These are phyloP conservation scores for Ophiocordyceps camponoti-saundersi DNA, from an alignment of 2,329 filamentous ascomycete genomes.

Conservation along the genomic window DNA sequence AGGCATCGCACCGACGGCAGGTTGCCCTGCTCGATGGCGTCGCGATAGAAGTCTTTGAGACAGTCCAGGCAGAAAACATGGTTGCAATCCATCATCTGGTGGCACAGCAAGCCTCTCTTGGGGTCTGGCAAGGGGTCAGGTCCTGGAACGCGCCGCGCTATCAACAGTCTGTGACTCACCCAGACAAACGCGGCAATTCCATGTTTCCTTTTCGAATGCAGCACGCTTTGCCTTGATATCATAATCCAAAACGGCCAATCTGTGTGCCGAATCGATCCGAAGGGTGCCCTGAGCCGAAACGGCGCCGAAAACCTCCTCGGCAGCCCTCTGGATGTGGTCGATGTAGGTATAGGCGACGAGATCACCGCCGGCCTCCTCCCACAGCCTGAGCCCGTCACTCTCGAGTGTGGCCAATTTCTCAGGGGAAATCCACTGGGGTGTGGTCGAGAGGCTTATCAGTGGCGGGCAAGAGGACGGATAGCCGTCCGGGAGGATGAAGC, in stretches of 20 bases:
- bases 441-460: slow-evolving; percentile 29
- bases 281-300: slow-evolving; percentile 29
- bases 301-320: slow-evolving; percentile 43
- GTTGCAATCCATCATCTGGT: slow-evolving; percentile 65
- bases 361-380: slow-evolving; percentile 44
- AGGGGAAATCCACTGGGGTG: slow-evolving; percentile 38
- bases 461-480: slow-evolving; percentile 41
- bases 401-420: slow-evolving; percentile 31
- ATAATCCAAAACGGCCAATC: slow-evolving; percentile 60
- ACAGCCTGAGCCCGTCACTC: slow-evolving; percentile 32
- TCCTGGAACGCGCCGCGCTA: not conserved
- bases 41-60: slow-evolving; percentile 77
- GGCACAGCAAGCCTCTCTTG: slow-evolving; percentile 71
- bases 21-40: slow-evolving; percentile 73
- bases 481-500: slow-evolving; percentile 34
- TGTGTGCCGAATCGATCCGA: slow-evolving; percentile 36
- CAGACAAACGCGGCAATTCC: slow-evolving; percentile 74
- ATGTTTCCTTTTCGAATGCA: slow-evolving; percentile 69
- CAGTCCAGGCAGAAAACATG: slow-evolving; percentile 90
- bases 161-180: slow-evolving; percentile 17
- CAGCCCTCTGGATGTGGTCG: slow-evolving; percentile 41
- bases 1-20: slow-evolving; percentile 66
- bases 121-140: slow-evolving; percentile 39
- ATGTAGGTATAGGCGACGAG: slow-evolving; percentile 46
- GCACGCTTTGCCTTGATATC: slow-evolving; percentile 57